Evolutionary conservation across 257 asterid genomes (phyloP).

Genomic region (Jasminum sambac): DNA sequence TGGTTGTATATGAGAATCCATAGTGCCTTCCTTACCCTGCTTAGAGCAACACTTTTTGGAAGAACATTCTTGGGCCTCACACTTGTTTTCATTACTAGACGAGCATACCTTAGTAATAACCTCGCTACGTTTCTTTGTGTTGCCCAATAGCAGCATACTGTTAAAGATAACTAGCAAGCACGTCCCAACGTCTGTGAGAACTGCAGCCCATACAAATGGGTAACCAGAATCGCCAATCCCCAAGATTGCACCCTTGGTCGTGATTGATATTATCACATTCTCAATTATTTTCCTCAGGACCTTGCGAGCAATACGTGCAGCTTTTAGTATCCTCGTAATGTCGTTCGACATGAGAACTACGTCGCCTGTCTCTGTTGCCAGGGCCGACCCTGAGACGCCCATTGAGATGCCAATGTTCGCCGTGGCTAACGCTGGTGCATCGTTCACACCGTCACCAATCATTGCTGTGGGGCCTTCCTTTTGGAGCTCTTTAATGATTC

Average conservation of each 20-base stretch:
- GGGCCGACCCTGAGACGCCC: conserved; percentile 89
- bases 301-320: conserved; percentile 46
- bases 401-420: conserved; percentile 85
- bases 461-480: conserved; percentile 64
- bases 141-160: conserved; percentile 64
- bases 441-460: conserved; percentile 88
- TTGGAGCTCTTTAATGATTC: conserved; percentile 55
- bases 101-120: too few species aligned
- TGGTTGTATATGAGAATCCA: too few species aligned
- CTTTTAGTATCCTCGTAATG: conserved; percentile 61
- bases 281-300: conserved; percentile 57
- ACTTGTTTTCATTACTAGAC: too few species aligned
- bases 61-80: too few species aligned
- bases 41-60: too few species aligned
- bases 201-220: conserved; percentile 93
- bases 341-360: conserved; percentile 80
- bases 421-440: conserved; percentile 82
- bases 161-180: conserved; percentile 80
- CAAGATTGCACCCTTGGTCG: conserved; percentile 58
- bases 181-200: conserved; percentile 71
- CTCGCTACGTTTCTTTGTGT: conserved; percentile 17
- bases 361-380: conserved; percentile 75
- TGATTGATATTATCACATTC: conserved; percentile 53
- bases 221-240: conserved; percentile 76
- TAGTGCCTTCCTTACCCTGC: too few species aligned